A percentile compares a stretch with the other conserved stretches of the same genome.
These are phyloP conservation scores for Hypoxylon sp. DNA, from an alignment of 2,329 filamentous ascomycete species.

Conservation along the genomic window DNA sequence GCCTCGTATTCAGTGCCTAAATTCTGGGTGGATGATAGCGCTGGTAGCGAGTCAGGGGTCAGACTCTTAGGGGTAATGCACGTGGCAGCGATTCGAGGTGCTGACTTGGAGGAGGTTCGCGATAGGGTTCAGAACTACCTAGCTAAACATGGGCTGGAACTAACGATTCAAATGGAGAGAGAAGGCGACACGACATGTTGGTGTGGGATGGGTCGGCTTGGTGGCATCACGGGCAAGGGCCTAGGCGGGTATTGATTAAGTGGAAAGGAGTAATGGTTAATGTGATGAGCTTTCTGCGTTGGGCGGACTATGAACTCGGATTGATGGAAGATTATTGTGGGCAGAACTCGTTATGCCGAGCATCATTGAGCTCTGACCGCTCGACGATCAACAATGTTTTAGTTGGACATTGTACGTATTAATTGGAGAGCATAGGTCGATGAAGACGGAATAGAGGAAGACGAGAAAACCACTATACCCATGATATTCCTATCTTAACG, in stretches of 20 bases:
- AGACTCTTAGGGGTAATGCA: slow-evolving; percentile 88
- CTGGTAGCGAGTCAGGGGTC: slow-evolving; percentile 60
- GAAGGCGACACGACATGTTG: slow-evolving; percentile 80
- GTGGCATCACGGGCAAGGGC: slow-evolving; percentile 52
- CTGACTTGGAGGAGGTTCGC: slow-evolving; percentile 86
- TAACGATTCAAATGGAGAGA: slow-evolving; percentile 88
- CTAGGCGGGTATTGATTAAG: slow-evolving; percentile 47
- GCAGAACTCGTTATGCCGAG: slow-evolving; percentile 2
- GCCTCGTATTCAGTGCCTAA: slow-evolving; percentile 87
- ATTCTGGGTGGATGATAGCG: slow-evolving; percentile 89
- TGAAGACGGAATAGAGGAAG: slow-evolving; percentile 21
- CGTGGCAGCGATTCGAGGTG: slow-evolving; percentile 79
- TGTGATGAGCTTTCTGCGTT: slow-evolving; percentile 13
- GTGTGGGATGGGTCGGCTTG: slow-evolving; percentile 65
- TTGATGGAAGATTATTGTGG: slow-evolving; percentile 7
- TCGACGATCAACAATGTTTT: slow-evolving; percentile 17
- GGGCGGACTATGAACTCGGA: background rate
- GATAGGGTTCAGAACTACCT: slow-evolving; percentile 82
- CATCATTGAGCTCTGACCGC: background rate
- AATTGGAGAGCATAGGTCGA: slow-evolving; percentile 23
- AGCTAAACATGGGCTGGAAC: slow-evolving; percentile 79
- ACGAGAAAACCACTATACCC: slow-evolving; percentile 39
- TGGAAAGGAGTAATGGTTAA: background rate
- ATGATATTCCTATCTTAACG: slow-evolving; percentile 23
- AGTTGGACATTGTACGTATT: slow-evolving; percentile 26